phyloP scores from a whole-genome alignment of 2,329 filamentous ascomycete species.

The Ramichloridium luteum region DNA sequence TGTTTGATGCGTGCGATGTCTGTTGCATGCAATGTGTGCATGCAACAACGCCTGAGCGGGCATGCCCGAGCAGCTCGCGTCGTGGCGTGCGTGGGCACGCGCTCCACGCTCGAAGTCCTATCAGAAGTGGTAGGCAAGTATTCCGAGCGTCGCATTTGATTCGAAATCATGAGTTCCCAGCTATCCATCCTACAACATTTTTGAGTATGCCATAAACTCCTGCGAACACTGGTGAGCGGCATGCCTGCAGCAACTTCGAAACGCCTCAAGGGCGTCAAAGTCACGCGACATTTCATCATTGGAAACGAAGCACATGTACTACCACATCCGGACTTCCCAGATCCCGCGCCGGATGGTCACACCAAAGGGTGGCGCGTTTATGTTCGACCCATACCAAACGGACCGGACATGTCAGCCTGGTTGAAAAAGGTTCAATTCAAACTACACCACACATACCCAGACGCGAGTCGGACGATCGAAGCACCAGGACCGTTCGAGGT shows the following conservation, averaged over 20 bases:
- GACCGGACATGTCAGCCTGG: slow-evolving; percentile 82
- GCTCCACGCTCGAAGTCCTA: too few species aligned
- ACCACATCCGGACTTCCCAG: slow-evolving; percentile 64
- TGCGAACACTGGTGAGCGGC: too few species aligned
- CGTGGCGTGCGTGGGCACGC: too few species aligned
- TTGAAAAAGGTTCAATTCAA: slow-evolving; percentile 96
- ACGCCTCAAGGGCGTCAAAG: slow-evolving; percentile 23
- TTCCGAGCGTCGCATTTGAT: not conserved
- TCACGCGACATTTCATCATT: slow-evolving; percentile 31
- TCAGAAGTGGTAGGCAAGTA: too few species aligned
- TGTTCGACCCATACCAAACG: slow-evolving; percentile 77
- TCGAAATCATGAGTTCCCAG: slow-evolving; percentile 1
- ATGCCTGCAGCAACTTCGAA: slow-evolving; percentile 27
- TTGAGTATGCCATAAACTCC: slow-evolving; percentile 1
- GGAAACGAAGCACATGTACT: slow-evolving; percentile 42
- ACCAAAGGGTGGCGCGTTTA: slow-evolving; percentile 96
- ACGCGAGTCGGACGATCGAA: slow-evolving; percentile 76
- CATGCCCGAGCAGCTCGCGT: too few species aligned
- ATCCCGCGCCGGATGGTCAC: slow-evolving; percentile 72
- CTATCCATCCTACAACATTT: not conserved
- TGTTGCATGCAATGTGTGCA: too few species aligned
- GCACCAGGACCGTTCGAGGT: slow-evolving; percentile 65
- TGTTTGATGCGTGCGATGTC: too few species aligned
- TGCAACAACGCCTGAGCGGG: too few species aligned
- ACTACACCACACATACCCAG: slow-evolving; percentile 90